Conservation (phyloP, 2,329 filamentous ascomycete genomes). For the Talaromyces rugulosus region DNA sequence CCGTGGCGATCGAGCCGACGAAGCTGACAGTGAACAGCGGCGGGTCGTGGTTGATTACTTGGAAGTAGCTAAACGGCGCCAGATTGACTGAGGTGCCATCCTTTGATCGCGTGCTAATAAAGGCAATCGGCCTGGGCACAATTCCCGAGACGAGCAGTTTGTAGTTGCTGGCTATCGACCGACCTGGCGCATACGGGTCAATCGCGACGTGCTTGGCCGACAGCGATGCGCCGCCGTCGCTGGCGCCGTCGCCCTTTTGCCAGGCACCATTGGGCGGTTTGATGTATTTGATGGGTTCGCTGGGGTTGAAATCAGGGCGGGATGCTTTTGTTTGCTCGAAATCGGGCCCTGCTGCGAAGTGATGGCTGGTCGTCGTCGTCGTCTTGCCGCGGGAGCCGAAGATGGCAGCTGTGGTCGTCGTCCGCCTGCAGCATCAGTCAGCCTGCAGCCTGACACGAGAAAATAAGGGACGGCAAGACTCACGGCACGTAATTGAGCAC, state of each 20-base stretch:
- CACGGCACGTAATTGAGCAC: not conserved
- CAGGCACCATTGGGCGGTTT: conserved; percentile 40
- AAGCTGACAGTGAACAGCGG: conserved; percentile 71
- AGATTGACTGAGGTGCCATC: conserved; percentile 70
- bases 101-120: conserved; percentile 53
- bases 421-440: not conserved
- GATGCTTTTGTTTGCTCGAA: conserved; percentile 39
- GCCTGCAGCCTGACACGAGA: not conserved
- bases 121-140: conserved; percentile 74
- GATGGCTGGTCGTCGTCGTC: not conserved
- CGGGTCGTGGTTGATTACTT: conserved; percentile 79
- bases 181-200: conserved; percentile 70
- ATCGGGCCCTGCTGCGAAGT: conserved; percentile 21
- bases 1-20: conserved; percentile 51
- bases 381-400: not conserved
- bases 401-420: not conserved
- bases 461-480: not conserved
- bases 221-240: conserved; percentile 39
- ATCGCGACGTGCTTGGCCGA: conserved; percentile 66
- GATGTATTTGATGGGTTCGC: conserved; percentile 30
- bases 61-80: conserved; percentile 83
- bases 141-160: conserved; percentile 83
- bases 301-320: conserved; percentile 37
- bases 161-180: conserved; percentile 72
- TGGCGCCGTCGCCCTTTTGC: conserved; percentile 41